These are phyloP conservation scores for Datura wrightii DNA, from an alignment of 257 asterid species.

Conservation along the genomic window DNA sequence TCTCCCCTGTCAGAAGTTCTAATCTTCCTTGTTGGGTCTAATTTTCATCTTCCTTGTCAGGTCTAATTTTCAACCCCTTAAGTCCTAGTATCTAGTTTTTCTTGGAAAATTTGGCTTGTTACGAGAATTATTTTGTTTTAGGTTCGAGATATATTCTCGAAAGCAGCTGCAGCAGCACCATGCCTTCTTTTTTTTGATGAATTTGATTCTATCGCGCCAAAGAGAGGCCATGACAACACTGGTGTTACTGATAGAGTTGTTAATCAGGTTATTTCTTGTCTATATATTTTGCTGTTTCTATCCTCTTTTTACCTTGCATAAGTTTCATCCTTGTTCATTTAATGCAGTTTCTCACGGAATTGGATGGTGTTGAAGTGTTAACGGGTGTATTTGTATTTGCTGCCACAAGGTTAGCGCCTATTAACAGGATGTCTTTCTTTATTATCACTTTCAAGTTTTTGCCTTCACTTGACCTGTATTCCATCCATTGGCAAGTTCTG, in stretches of 20 bases:
- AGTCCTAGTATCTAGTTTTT: constrained; percentile 20
- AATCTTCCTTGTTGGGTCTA: not conserved
- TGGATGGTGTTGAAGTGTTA: constrained; percentile 98
- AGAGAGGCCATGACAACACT: constrained; percentile 96
- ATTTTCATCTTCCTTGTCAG: not conserved
- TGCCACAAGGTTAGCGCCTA: constrained; percentile 72
- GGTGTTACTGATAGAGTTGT: constrained; percentile 99
- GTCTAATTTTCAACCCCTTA: not conserved
- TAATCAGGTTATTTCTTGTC: constrained; percentile 66
- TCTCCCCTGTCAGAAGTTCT: constrained; percentile 1
- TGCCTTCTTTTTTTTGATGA: constrained; percentile 94
- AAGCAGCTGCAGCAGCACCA: constrained; percentile 97
- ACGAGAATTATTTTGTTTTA: constrained; percentile 42
- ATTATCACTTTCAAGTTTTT: constrained; percentile 23
- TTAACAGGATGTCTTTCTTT: not conserved
- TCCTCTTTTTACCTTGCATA: constrained; percentile 28
- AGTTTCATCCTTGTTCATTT: constrained; percentile 22
- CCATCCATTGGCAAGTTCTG: not conserved
- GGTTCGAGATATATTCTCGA: constrained; percentile 93
- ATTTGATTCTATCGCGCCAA: constrained; percentile 96
- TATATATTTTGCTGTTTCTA: constrained; percentile 15
- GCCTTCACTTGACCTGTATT: not conserved
- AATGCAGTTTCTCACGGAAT: constrained; percentile 80
- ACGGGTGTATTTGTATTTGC: constrained; percentile 98
- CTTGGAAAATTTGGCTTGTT: constrained; percentile 30